phyloP scores from a whole-genome alignment of 768 basidiomycete species.

The Hysterangium stoloniferum region DNA sequence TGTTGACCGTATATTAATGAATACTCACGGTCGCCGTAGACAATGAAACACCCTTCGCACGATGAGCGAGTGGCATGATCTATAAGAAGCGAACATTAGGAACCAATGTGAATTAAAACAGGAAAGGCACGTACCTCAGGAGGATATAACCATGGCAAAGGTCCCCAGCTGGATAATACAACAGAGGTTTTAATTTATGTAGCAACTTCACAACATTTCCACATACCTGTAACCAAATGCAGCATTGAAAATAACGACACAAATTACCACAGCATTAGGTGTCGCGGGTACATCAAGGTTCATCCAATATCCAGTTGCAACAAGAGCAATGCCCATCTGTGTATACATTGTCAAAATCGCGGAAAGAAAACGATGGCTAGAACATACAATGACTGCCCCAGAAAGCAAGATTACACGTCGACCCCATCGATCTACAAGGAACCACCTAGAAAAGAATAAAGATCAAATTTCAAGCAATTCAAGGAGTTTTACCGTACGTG shows the following conservation, averaged over 20 bases:
- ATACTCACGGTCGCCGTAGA: conserved; percentile 69
- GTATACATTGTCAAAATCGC: conserved; percentile 1
- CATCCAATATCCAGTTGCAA: conserved; percentile 88
- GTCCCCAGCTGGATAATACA: conserved; percentile 57
- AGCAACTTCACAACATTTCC: conserved; percentile 13
- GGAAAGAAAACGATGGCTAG: not conserved
- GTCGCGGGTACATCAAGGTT: conserved; percentile 81
- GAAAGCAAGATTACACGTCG: conserved; percentile 79
- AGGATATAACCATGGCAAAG: conserved; percentile 81
- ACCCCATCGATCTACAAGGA: conserved; percentile 88
- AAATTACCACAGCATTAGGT: conserved; percentile 78
- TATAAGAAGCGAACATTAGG: conserved; percentile 22
- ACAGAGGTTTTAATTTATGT: not conserved
- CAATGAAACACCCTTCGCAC: conserved; percentile 92
- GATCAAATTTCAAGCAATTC: not conserved
- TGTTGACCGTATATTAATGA: not conserved
- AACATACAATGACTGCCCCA: conserved; percentile 69
- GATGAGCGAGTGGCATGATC: conserved; percentile 85
- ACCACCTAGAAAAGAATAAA: conserved; percentile 54
- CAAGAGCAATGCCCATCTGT: conserved; percentile 77
- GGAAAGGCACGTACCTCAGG: conserved; percentile 51
- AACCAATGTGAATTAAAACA: too few relatives aligned
- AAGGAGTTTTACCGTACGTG: conserved; percentile 46
- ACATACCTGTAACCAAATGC: conserved; percentile 84
- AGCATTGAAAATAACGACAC: conserved; percentile 89